Evolutionary conservation across 306 rosid species (phyloP).

Genomic region (cucumber (Cucumis sativus)): Cucumber_9930_V3 NC_026661.2:19132501-19133000

Average conservation of each 20-base stretch:
- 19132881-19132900: neutral
- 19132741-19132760: neutral
- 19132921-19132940: neutral
- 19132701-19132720: neutral
- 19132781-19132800: neutral
- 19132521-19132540: neutral
- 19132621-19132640: neutral
- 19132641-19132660: neutral
- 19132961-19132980: neutral
- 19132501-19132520: neutral
- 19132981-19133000: neutral
- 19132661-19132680: neutral
- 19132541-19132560: neutral
- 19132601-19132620: neutral
- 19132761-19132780: neutral
- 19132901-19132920: neutral
- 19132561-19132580: neutral
- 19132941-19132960: neutral
- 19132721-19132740: neutral
- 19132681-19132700: no score
- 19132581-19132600: neutral
- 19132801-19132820: neutral
- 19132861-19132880: neutral
- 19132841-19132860: neutral
- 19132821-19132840: neutral